Evolutionary conservation across 306 rosid species (phyloP), one percentile per base, ranked within the genome.

Genomic region (Medicago ruthenica): DNA sequence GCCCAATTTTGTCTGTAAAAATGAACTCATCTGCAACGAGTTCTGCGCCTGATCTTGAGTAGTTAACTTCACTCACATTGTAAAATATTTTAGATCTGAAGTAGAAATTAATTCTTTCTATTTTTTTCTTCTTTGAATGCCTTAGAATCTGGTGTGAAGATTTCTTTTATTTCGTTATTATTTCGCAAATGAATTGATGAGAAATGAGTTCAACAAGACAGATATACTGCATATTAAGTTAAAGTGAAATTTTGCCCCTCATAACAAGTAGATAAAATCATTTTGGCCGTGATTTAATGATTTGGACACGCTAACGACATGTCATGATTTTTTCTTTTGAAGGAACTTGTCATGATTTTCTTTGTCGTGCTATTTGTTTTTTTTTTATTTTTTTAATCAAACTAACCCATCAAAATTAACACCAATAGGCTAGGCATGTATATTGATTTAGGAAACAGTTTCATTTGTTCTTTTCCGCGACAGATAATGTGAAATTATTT

Each of bases 1-100:
- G 44, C 82, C 83, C 84, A 73, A 82, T 86, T 86, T 85, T 90
- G 85, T 62, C 13, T 83, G 85, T 83, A 64, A 70, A 83, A 75
- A 75, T 79, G 67, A 78, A 82, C 80, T 78, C 82, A 4, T 74
- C 78, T 70, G 76, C 70, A 74, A 57, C 53, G 82, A 83, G 82
- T 76, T 77, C 70, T 73, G 39, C 31, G 54, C 53, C 67, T 70
- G 77, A 76, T 66, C 69, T 67, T 79, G 66, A 71, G 76, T 84
- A 67, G 68, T 79, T 76, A n/a, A 55, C 16, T 54, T 20, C 68
- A 34, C 75, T 71, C 66, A 51, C 80, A 82, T 44, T 86, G 92
- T 83, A 84, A 76, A 67, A 62, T 87, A 80, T 79, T 74, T 47
- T 57, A 69, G 75, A 62, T 59, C 68, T 11, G 37, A 34, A 75